Evolutionary conservation across 2,329 filamentous ascomycete species (phyloP).

Genomic region (Talaromyces sp.): DNA sequence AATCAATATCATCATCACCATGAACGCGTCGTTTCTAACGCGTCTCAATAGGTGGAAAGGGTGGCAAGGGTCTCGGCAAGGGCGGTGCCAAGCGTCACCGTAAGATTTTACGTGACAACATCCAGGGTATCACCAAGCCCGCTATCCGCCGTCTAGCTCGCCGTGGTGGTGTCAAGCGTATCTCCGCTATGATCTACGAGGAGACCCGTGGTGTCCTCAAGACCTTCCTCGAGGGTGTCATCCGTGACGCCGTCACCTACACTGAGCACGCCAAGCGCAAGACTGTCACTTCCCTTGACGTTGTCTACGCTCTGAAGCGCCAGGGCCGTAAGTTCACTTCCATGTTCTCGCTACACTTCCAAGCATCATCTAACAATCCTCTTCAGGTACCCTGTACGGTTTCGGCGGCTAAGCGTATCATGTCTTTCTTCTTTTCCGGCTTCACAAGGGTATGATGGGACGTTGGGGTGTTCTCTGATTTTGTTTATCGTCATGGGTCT

Average conservation of each 20-base stretch:
- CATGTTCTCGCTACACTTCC: not conserved
- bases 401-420: slow-evolving; percentile 72
- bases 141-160: slow-evolving; percentile 97
- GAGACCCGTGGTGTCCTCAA: slow-evolving; percentile 81
- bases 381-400: slow-evolving; percentile 72
- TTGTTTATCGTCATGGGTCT: slow-evolving; percentile 46
- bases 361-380: slow-evolving; percentile 22
- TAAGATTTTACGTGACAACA: slow-evolving; percentile 99
- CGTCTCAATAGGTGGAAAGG: slow-evolving; percentile 74
- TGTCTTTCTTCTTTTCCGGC: slow-evolving; percentile 43
- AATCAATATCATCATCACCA: not conserved
- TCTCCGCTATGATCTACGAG: slow-evolving; percentile 91
- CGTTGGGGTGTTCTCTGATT: slow-evolving; percentile 48
- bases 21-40: slow-evolving; percentile 42
- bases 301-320: slow-evolving; percentile 66
- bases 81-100: slow-evolving; percentile 98
- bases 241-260: slow-evolving; percentile 78
- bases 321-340: slow-evolving; percentile 57
- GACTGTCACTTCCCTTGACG: slow-evolving; percentile 60
- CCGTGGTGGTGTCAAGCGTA: slow-evolving; percentile 99
- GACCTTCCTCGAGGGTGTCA: slow-evolving; percentile 81
- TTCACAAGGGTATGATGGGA: slow-evolving; percentile 45
- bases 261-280: slow-evolving; percentile 79
- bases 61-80: slow-evolving; percentile 97
- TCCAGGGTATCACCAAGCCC: slow-evolving; percentile 98